Percentiles rank a stretch among this genome's conserved stretches.
phyloP scores from a whole-genome alignment of 139 green algal species.

The Asterochloris erici region DNA sequence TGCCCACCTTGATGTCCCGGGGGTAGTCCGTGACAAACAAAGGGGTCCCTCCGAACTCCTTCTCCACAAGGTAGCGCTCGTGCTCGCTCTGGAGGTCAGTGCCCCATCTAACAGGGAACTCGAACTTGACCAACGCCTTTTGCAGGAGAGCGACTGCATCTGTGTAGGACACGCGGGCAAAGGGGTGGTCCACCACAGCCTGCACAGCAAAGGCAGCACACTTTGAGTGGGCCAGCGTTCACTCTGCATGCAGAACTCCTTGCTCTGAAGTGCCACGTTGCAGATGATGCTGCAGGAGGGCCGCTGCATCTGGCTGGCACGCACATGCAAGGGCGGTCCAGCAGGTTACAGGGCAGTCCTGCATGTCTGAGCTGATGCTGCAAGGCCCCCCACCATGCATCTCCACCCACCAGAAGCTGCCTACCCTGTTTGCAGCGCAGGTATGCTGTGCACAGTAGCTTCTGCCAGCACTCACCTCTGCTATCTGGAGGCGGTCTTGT shows the following conservation, averaged over 20 bases:
- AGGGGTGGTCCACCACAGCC: conserved; percentile 34
- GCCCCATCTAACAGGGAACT: conserved; percentile 84
- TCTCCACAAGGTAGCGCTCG: conserved; percentile 93
- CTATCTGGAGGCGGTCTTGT: too few species aligned
- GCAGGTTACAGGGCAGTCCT: too few species aligned
- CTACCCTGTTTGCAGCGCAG: too few species aligned
- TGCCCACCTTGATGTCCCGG: conserved; percentile 81
- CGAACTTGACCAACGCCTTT: conserved; percentile 83
- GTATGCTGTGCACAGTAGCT: too few species aligned
- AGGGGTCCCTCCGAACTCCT: conserved; percentile 84
- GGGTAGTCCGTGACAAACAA: conserved; percentile 97
- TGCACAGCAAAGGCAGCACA: background rate
- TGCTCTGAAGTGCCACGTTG: background rate
- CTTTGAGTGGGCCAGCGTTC: background rate
- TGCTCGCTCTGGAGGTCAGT: conserved; percentile 91
- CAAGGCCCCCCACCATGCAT: too few species aligned
- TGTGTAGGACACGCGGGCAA: conserved; percentile 91
- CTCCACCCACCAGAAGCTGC: too few species aligned
- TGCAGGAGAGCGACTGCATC: conserved; percentile 90
- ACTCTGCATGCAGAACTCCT: background rate
- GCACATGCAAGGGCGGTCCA: too few species aligned
- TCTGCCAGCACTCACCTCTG: too few species aligned
- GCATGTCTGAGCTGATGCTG: too few species aligned
- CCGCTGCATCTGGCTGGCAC: too few species aligned
- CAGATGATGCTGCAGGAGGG: background rate